Evolutionary conservation across 75 land plant species (phyloP).

Genomic region (Chamaecyparis obtusa): DNA sequence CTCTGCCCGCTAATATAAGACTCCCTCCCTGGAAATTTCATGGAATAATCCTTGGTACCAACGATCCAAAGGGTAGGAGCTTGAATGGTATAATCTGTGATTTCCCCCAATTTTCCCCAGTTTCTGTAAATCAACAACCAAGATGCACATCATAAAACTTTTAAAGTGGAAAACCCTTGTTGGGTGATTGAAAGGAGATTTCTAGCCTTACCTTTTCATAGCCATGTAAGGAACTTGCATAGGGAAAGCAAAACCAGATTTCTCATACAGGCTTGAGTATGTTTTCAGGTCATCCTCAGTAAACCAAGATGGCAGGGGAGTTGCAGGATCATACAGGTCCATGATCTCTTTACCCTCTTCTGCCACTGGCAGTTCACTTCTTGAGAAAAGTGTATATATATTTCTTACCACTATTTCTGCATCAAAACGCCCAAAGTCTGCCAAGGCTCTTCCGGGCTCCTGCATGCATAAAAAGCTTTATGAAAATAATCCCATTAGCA

Average conservation of each 20-base stretch:
- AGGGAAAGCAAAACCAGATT: no score
- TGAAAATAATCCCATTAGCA: no score
- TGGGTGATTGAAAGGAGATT: background rate
- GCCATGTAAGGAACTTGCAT: constrained; percentile 38
- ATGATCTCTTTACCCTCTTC: no score
- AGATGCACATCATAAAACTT: background rate
- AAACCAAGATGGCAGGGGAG: background rate
- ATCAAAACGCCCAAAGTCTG: no score
- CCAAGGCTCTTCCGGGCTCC: no score
- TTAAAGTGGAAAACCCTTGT: background rate
- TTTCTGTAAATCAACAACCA: constrained; percentile 5
- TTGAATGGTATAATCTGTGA: constrained; percentile 19
- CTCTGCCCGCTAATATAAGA: constrained; percentile 30
- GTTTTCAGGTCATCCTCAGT: background rate
- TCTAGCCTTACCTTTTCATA: background rate
- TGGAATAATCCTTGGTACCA: constrained; percentile 48
- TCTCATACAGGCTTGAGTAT: no score
- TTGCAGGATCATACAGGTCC: no score
- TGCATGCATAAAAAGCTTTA: no score
- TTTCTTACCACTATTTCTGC: no score
- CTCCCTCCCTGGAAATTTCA: constrained; percentile 44
- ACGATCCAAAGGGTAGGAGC: constrained; percentile 37
- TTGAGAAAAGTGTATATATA: no score
- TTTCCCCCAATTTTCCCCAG: background rate
- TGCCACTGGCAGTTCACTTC: no score